These are phyloP conservation scores for Allomyces macrogynus DNA, from an alignment of 192 early-diverging fungal genomes.

Conservation along the genomic window DNA sequence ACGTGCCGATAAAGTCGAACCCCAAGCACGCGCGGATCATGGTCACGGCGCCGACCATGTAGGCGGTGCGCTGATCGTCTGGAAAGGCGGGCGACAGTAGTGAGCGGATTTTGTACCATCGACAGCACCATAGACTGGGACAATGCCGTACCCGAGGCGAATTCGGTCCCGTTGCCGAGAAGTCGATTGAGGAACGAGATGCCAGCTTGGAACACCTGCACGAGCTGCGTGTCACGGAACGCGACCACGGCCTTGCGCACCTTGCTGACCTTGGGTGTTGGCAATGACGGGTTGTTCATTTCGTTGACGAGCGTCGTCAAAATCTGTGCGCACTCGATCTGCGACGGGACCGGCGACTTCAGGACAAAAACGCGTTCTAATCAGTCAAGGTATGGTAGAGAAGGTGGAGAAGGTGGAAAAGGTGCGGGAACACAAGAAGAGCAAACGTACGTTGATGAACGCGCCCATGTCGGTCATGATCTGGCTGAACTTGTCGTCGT, in stretches of 20 bases:
- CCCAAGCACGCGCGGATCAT: conserved; percentile 45
- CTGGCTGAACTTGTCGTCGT: conserved; percentile 40
- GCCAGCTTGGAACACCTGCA: conserved; percentile 29
- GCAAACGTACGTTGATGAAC: conserved; percentile 28
- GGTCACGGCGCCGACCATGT: conserved; percentile 27
- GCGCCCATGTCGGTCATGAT: conserved; percentile 27
- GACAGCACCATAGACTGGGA: conserved; percentile 13
- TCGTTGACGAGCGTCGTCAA: conserved; percentile 46
- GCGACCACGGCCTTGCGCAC: conserved; percentile 43
- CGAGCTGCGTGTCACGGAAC: conserved; percentile 39
- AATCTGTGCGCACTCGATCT: conserved; percentile 43
- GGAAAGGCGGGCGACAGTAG: not conserved
- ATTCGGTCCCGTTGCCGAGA: conserved; percentile 12
- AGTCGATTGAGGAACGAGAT: conserved; percentile 15
- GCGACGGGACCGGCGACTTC: conserved; percentile 33
- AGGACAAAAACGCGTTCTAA: not conserved
- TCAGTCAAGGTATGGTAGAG: not conserved
- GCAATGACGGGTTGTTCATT: conserved; percentile 34
- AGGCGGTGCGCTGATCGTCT: conserved; percentile 15
- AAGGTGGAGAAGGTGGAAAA: too few species aligned
- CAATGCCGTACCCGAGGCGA: conserved; percentile 16
- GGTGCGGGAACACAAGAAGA: too few species aligned
- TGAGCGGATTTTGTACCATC: conserved; percentile 3
- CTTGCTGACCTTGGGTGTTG: conserved; percentile 29
- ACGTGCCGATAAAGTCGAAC: conserved; percentile 67